These are phyloP conservation scores for Aquilaria agallochum DNA, from an alignment of 441 rosid species.

Conservation along the genomic window DNA sequence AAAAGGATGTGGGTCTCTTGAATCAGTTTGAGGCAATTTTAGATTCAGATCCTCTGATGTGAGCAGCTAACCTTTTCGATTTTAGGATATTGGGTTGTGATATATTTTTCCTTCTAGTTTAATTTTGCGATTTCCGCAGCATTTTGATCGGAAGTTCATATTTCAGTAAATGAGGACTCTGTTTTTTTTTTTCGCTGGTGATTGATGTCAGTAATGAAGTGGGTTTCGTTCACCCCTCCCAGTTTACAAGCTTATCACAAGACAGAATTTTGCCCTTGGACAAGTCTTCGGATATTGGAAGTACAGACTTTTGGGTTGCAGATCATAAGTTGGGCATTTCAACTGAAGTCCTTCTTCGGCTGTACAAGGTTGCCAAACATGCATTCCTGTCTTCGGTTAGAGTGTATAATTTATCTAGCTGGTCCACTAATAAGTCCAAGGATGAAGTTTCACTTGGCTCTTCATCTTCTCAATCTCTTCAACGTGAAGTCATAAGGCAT, in stretches of 20 bases:
- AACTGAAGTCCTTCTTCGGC: conserved; percentile 40
- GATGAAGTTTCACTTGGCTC: conserved; percentile 13
- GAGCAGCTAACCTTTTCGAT: conserved; percentile 18
- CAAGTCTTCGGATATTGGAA: conserved; percentile 4
- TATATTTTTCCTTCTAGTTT: too few species aligned
- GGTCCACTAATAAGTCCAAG: conserved; percentile 6
- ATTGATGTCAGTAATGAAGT: conserved; percentile 65
- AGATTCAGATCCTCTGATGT: conserved; percentile 77
- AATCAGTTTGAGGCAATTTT: conserved; percentile 54
- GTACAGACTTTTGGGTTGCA: conserved; percentile 51
- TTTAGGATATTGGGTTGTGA: too few species aligned
- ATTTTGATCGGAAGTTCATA: too few species aligned
- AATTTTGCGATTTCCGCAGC: too few species aligned
- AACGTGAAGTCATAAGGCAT: conserved; percentile 60
- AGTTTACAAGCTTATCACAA: conserved; percentile 30
- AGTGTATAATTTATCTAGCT: conserved; percentile 29
- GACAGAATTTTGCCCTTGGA: conserved; percentile 2
- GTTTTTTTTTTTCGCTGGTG: conserved; percentile 2
- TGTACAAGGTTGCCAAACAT: conserved; percentile 57
- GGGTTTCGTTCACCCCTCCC: conserved; percentile 85
- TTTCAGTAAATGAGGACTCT: neutral
- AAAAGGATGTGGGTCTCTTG: conserved; percentile 33
- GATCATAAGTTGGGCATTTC: conserved; percentile 90
- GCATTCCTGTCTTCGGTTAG: conserved; percentile 42
- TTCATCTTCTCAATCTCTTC: conserved; percentile 25